These are phyloP conservation scores for Hypocreales sp. DNA, from an alignment of 2,329 filamentous ascomycete genomes.

Conservation along the genomic window DNA sequence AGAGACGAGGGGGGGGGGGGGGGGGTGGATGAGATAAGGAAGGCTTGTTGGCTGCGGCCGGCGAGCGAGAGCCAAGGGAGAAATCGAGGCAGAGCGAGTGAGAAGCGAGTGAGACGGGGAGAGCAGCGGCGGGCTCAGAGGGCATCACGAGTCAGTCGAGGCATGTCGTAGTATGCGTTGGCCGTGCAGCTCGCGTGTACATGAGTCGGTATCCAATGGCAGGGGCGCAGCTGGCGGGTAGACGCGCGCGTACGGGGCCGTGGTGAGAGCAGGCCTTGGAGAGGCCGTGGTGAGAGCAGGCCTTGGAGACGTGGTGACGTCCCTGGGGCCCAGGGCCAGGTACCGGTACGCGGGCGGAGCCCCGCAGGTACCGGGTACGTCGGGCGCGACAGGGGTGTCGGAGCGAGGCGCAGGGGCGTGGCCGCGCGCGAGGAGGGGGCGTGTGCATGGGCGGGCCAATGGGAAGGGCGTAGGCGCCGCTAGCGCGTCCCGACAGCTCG, in stretches of 20 bases:
- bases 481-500: constrained; percentile 22
- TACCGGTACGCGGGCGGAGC: not conserved
- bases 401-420: not conserved
- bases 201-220: constrained; percentile 15
- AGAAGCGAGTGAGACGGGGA: not conserved
- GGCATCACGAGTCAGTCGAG: too few relatives aligned
- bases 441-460: constrained; percentile 8
- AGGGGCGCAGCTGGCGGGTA: constrained; percentile 8
- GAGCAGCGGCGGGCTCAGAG: not conserved
- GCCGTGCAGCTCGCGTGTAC: constrained; percentile 14
- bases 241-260: constrained; percentile 14
- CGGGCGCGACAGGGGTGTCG: constrained; percentile 6
- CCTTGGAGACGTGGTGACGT: too few relatives aligned
- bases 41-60: too few relatives aligned
- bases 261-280: not conserved
- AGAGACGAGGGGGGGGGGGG: not conserved
- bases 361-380: constrained; percentile 5
- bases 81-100: not conserved
- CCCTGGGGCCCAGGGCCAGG: too few relatives aligned
- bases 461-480: constrained; percentile 1
- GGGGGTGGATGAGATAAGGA: too few relatives aligned
- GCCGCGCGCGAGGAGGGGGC: constrained; percentile 4
- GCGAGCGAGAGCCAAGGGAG: not conserved
- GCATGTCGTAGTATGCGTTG: constrained; percentile 5
- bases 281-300: too few relatives aligned